Conservation (phyloP, 306 rosid species). For the Abrus precatorius region DNA sequence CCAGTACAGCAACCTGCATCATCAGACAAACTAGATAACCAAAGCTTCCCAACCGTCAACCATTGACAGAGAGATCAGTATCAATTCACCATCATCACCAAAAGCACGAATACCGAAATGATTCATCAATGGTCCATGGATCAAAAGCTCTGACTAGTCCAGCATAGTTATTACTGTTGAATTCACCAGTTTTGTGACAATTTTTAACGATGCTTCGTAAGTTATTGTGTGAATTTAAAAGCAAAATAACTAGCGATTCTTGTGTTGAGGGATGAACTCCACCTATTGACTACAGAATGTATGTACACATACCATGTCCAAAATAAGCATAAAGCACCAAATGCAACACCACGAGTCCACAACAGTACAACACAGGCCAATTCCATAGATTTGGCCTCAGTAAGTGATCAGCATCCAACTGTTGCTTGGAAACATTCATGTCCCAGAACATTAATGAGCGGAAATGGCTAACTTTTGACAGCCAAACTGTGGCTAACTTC, state of each 20-base stretch:
- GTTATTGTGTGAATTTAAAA: constrained; percentile 16
- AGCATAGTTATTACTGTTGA: constrained; percentile 17
- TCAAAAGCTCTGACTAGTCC: constrained; percentile 25
- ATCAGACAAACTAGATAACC: constrained; percentile 50
- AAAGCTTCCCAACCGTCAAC: constrained; percentile 18
- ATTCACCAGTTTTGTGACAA: constrained; percentile 5
- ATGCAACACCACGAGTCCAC: constrained; percentile 18
- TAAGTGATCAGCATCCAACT: background rate
- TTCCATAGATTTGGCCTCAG: constrained; percentile 12
- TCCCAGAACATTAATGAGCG: constrained; percentile 13
- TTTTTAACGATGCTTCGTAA: background rate
- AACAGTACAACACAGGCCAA: background rate
- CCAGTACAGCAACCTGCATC: constrained; percentile 84
- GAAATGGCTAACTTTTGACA: background rate
- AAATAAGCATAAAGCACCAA: background rate
- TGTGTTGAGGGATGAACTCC: constrained; percentile 4
- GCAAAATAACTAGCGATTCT: constrained; percentile 16
- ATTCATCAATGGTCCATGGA: constrained; percentile 38
- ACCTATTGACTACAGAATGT: constrained; percentile 3
- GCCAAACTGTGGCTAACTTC: constrained; percentile 28
- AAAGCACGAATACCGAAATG: constrained; percentile 4
- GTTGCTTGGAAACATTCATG: background rate
- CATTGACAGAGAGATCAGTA: constrained; percentile 27
- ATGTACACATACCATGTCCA: constrained; percentile 12
- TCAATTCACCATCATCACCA: background rate